Percentiles rank a stretch among this genome's conserved stretches.
These are phyloP conservation scores for Globisporangium alternatum DNA, from an alignment of 352 stramenopile species.

Conservation along the genomic window DNA sequence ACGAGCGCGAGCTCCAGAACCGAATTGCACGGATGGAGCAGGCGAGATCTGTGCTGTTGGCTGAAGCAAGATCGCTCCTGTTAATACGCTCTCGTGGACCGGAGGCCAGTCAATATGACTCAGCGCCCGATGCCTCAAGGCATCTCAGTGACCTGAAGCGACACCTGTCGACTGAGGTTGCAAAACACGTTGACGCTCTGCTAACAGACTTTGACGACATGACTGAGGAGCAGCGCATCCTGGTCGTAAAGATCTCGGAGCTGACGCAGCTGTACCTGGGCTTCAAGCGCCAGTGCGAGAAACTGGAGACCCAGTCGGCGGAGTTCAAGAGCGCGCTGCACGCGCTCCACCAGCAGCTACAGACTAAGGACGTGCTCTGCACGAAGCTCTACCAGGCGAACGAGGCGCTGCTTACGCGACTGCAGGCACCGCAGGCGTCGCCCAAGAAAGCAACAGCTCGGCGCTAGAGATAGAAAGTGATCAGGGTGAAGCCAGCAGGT, in stretches of 20 bases:
- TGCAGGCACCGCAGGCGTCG: slow-evolving; percentile 22
- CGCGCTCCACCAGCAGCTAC: slow-evolving; percentile 37
- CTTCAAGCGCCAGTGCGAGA: slow-evolving; percentile 48
- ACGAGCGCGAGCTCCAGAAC: slow-evolving; percentile 39
- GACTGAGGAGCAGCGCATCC: slow-evolving; percentile 46
- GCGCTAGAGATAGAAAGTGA: not conserved
- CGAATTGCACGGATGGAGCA: slow-evolving; percentile 44
- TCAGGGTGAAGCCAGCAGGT: not conserved
- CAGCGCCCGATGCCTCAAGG: slow-evolving; percentile 10
- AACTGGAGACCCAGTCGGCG: slow-evolving; percentile 32
- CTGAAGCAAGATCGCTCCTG: slow-evolving; percentile 44
- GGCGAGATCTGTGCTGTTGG: slow-evolving; percentile 36
- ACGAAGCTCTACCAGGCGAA: slow-evolving; percentile 68
- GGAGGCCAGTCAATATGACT: not conserved
- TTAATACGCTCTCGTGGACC: slow-evolving; percentile 10
- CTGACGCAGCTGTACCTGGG: slow-evolving; percentile 54
- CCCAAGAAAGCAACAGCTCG: not conserved
- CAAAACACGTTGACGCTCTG: slow-evolving; percentile 43
- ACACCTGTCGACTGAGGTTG: slow-evolving; percentile 46
- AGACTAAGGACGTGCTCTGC: slow-evolving; percentile 49
- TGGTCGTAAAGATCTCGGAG: slow-evolving; percentile 60
- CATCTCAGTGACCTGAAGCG: slow-evolving; percentile 39
- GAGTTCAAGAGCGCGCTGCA: slow-evolving; percentile 33
- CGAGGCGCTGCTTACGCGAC: slow-evolving; percentile 45
- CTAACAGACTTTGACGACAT: slow-evolving; percentile 58